A percentile compares a stretch with the other conserved stretches of the same genome.
phyloP scores from a whole-genome alignment of 1,284 basidiomycete genomes.

The Crepidotus sp. region DNA sequence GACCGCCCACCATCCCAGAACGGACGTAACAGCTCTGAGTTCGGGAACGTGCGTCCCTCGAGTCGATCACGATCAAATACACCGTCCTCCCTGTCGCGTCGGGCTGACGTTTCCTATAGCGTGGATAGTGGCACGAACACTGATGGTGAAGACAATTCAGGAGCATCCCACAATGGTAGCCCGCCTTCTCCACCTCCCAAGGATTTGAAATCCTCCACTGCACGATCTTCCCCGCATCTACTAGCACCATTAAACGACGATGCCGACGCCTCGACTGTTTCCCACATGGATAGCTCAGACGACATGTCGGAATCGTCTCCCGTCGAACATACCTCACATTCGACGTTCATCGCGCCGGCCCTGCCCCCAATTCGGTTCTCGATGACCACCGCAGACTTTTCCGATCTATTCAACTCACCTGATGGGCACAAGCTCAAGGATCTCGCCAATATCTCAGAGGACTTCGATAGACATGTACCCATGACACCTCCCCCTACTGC shows the following conservation, averaged over 20 bases:
- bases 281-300: conserved; percentile 32
- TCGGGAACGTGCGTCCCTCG: conserved; percentile 9
- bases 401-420: conserved; percentile 55
- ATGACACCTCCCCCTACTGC: conserved; percentile 29
- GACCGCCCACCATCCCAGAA: conserved; percentile 17
- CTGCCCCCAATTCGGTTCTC: conserved; percentile 78
- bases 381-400: conserved; percentile 71
- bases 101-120: conserved; percentile 58
- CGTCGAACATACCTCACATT: conserved; percentile 55
- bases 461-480: conserved; percentile 22
- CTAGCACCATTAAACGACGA: conserved; percentile 14
- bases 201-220: conserved; percentile 24
- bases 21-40: conserved; percentile 9
- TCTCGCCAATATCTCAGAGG: conserved; percentile 35
- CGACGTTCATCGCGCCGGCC: conserved; percentile 73
- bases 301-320: conserved; percentile 46
- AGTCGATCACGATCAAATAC: conserved; percentile 34
- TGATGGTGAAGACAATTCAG: conserved; percentile 44
- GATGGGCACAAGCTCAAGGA: conserved; percentile 32
- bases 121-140: conserved; percentile 70
- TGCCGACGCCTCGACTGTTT: conserved; percentile 5
- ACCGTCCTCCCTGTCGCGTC: conserved; percentile 44
- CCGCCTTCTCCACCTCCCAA: conserved; percentile 45
- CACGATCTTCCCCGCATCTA: conserved; percentile 6
- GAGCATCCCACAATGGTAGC: conserved; percentile 23